phyloP scores from a whole-genome alignment of 2,329 filamentous ascomycete species.

The Alternaria dauci region DNA sequence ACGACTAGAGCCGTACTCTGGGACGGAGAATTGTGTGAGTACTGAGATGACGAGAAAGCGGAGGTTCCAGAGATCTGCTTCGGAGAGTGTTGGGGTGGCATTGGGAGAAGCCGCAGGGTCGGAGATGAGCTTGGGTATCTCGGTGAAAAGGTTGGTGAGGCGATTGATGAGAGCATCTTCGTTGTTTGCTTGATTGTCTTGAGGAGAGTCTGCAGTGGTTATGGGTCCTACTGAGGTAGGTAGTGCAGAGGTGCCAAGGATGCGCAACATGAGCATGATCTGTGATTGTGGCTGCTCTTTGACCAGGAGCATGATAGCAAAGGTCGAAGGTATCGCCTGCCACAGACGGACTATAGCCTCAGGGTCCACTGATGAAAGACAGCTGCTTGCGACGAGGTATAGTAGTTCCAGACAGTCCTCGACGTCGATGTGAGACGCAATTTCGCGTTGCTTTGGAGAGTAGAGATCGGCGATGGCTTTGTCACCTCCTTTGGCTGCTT shows the following conservation, averaged over 20 bases:
- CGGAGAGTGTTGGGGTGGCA: constrained; percentile 19
- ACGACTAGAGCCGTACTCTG: constrained; percentile 66
- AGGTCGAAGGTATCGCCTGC: constrained; percentile 71
- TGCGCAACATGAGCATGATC: constrained; percentile 69
- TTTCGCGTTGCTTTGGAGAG: constrained; percentile 52
- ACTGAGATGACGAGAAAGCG: constrained; percentile 57
- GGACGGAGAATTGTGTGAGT: constrained; percentile 67
- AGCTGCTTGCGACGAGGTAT: constrained; percentile 69
- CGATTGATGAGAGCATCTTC: constrained; percentile 66
- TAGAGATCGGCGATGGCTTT: constrained; percentile 37
- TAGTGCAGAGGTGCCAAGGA: constrained; percentile 73
- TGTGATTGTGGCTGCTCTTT: constrained; percentile 71
- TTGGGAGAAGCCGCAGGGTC: constrained; percentile 25
- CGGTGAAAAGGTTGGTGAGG: constrained; percentile 69
- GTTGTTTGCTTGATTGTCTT: constrained; percentile 44
- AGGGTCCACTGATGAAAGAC: constrained; percentile 53
- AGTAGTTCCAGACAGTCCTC: constrained; percentile 71
- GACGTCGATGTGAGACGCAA: constrained; percentile 69
- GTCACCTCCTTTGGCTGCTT: constrained; percentile 44
- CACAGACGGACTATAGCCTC: constrained; percentile 66
- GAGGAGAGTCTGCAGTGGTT: constrained; percentile 55
- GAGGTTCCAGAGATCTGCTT: constrained; percentile 55
- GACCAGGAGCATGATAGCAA: constrained; percentile 72
- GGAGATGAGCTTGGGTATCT: constrained; percentile 55
- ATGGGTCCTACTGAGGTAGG: constrained; percentile 73